Evolutionary conservation across 176 grass and related monocot species (phyloP), one percentile per base, ranked within the genome.

Genomic region (Puya raimondii): DNA sequence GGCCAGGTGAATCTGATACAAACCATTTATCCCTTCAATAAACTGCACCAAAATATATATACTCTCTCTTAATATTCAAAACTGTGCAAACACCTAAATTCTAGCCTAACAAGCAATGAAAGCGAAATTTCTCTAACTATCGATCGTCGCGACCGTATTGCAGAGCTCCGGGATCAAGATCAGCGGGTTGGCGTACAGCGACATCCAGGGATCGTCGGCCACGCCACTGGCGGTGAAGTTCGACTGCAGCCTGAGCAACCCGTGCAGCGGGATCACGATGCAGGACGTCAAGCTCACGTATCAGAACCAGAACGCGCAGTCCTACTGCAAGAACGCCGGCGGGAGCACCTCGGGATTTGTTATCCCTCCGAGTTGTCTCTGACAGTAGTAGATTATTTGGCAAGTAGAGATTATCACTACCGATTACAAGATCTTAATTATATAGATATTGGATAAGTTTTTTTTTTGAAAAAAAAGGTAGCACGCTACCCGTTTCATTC

Each of bases 101-200:
- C 33, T 42, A 26, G 25, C 2, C 25, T 26, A 26, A 26, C 51
- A 54, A 54, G 13, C 13, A 13, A 54, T 54, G 3, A 14, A n/a
- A 56, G 16, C 12, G 0, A n/a, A 57, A 57, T 20, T 18, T 9
- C 54, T 59, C 54, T 59, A 5, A 42, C 33, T 6, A 42, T 42
- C 33, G 6, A 42, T 5, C n/a, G 8, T 20, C 2, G 16, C n/a
- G 7, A 17, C 17, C 10, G 56, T 7, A 2, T 22, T 64, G 16
- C 77, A 91, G 89, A 88, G 61, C 23, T 88, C 89, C 0, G 85
- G 82, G 4, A 65, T 92, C 25, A 85, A 78, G 82, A 92, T 92
- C 79, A 88, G 80, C 52, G 17, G 73, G 9, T 68, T 88, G 20
- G 23, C 15, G 9, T 92, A 79, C 70, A 49, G 2, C 9, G 51